Conservation (phyloP, 371 early-diverging fungal genomes). For the Smittium culicis region DNA sequence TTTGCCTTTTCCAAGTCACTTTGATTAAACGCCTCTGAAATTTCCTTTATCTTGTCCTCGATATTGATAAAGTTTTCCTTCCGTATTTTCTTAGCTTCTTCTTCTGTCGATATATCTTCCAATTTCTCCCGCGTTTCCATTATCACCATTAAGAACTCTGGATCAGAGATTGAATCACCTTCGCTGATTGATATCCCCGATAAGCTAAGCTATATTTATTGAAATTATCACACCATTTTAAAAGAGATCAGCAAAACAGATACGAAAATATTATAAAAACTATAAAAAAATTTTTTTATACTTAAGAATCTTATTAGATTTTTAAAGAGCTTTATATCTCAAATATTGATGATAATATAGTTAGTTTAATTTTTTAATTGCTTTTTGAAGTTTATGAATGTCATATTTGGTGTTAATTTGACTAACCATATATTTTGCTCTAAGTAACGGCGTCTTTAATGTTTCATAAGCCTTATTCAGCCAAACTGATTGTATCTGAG, state of each 20-base stretch:
- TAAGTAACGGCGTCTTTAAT: conserved; percentile 55
- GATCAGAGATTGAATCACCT: conserved; percentile 49
- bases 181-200: conserved; percentile 45
- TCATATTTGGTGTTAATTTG: neutral
- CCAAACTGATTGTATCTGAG: conserved; percentile 63
- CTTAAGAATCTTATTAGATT: too few species aligned
- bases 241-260: too few species aligned
- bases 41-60: neutral
- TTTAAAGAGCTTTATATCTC: too few species aligned
- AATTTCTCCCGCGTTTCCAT: conserved; percentile 63
- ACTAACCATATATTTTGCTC: conserved; percentile 63
- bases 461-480: conserved; percentile 77
- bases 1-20: conserved; percentile 3
- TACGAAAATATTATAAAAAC: neutral
- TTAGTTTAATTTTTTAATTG: too few species aligned
- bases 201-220: conserved; percentile 35
- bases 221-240: neutral
- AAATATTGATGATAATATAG: too few species aligned
- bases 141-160: conserved; percentile 63
- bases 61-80: conserved; percentile 35
- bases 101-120: conserved; percentile 46
- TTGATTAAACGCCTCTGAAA: neutral
- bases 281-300: neutral
- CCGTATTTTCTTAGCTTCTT: conserved; percentile 37
- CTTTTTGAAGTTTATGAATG: too few species aligned